A percentile compares a stretch with the other conserved stretches of the same genome.
These are phyloP conservation scores for Rosa rugosa DNA, from an alignment of 306 rosid genomes.

Conservation along the genomic window DNA sequence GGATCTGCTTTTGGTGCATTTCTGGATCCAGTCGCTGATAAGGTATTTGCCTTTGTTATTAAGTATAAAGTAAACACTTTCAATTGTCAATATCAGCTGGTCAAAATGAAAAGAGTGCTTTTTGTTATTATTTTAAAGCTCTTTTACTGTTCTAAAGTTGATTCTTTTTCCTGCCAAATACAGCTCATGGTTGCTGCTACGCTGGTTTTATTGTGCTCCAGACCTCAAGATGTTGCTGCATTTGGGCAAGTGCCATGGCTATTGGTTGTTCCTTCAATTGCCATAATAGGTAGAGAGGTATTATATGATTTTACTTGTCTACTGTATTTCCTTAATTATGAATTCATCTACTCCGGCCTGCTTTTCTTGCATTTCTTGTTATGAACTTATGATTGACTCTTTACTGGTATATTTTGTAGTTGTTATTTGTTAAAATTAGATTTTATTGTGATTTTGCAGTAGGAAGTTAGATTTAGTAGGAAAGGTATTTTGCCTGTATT, in stretches of 20 bases:
- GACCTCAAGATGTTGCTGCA: slow-evolving; percentile 58
- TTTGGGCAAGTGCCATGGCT: slow-evolving; percentile 81
- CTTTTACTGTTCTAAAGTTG: slow-evolving; percentile 8
- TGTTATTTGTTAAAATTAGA: background rate
- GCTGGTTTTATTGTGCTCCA: slow-evolving; percentile 76
- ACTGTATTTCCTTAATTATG: background rate
- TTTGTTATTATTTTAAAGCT: slow-evolving; percentile 5
- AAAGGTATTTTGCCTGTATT: background rate
- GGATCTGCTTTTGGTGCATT: slow-evolving; percentile 97
- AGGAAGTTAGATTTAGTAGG: background rate
- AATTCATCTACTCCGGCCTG: background rate
- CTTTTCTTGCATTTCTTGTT: background rate
- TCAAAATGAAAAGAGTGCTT: background rate
- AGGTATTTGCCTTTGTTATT: slow-evolving; percentile 51
- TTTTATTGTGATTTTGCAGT: background rate
- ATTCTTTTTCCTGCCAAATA: slow-evolving; percentile 29
- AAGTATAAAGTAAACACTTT: background rate
- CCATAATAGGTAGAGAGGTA: slow-evolving; percentile 98
- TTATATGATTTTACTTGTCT: background rate
- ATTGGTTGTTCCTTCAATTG: slow-evolving; percentile 74
- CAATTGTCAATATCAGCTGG: slow-evolving; percentile 12
- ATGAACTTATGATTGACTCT: background rate
- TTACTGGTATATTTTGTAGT: background rate
- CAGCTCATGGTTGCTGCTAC: slow-evolving; percentile 99
- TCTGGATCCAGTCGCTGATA: slow-evolving; percentile 99